phyloP scores from a whole-genome alignment of 495 filamentous ascomycete species.

The Aspergillus cavernicola region DNA sequence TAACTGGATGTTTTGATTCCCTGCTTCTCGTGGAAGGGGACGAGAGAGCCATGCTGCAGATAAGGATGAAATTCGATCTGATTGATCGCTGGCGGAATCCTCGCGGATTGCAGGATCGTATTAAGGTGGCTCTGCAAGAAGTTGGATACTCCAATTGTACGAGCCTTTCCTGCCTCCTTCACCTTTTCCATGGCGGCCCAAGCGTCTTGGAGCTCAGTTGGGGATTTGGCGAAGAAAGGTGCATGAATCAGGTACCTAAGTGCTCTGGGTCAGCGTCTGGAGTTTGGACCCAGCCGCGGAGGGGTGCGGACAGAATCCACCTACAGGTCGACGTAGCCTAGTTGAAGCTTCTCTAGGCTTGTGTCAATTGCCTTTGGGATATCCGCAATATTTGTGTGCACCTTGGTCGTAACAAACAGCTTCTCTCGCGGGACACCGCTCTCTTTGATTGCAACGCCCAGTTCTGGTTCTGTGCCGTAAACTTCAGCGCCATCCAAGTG shows the following conservation, averaged over 20 bases:
- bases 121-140: constrained; percentile 67
- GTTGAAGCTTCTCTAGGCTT: constrained; percentile 69
- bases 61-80: constrained; percentile 91
- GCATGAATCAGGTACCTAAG: constrained; percentile 71
- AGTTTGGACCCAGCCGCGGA: neutral
- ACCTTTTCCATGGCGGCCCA: constrained; percentile 80
- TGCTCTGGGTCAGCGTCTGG: neutral
- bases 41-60: constrained; percentile 67
- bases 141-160: constrained; percentile 83
- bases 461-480: constrained; percentile 75
- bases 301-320: neutral
- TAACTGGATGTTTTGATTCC: constrained; percentile 70
- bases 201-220: constrained; percentile 59
- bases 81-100: constrained; percentile 65
- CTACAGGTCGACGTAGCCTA: constrained; percentile 79
- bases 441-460: constrained; percentile 70
- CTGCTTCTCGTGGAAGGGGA: constrained; percentile 62
- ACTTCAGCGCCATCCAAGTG: constrained; percentile 82
- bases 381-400: constrained; percentile 53
- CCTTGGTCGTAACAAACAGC: constrained; percentile 77
- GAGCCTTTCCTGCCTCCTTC: constrained; percentile 61
- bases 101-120: constrained; percentile 61
- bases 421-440: constrained; percentile 60
- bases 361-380: constrained; percentile 61
- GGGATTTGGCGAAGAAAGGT: constrained; percentile 64